Base-by-base conservation (phyloP, 1,139 yeast genomes). In the Pichia sp. region DNA sequence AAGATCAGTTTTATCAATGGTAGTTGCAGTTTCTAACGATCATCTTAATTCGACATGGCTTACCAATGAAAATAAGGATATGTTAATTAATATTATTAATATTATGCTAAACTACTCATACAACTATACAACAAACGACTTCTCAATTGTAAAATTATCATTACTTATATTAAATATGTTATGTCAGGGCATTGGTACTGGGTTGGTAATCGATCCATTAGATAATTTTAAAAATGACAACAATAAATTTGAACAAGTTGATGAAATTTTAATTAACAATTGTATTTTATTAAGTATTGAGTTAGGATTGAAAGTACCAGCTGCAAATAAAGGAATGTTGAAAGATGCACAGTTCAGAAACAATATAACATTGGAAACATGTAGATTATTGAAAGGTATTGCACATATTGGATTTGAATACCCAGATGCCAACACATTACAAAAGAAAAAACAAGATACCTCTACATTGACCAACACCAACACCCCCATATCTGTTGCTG, bases 341-440 rank as follows among this genome's bases (percentile, higher is more conserved):
- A 77, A 79, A 55, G 96, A 89, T 61, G 95, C 95, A 3, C 90
- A 86, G 61, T 79, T 77, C 58, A 76, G 94, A 59, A 71, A 81
- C 47, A 74, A 86, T 41, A 82, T 89, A 3, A 79, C 80, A 52
- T 50, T 61, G 37, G 98, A 92, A 59, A 71, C 88, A 12, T 81
- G 95, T 0, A 70, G 78, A 39, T 69, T 89, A 38, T 77, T 90
- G 61, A 84, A 81, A 57, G 73, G 83, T 5, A 72, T 86, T 55
- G 83, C 56, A 16, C 62, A 54, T 42, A 53, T 59, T 34, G 77
- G 68, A 56, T 67, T 48, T 43, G 56, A 55, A 16, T 44, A 60
- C 12, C 66, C 66, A 4, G 66, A 63, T 40, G 41, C 54, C 7
- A 60, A 58, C 42, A 51, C 53, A 20, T 35, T 51, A 36, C 58